Evolutionary conservation across 257 asterid species (phyloP).

Genomic region (Linderniella brevidens): DNA sequence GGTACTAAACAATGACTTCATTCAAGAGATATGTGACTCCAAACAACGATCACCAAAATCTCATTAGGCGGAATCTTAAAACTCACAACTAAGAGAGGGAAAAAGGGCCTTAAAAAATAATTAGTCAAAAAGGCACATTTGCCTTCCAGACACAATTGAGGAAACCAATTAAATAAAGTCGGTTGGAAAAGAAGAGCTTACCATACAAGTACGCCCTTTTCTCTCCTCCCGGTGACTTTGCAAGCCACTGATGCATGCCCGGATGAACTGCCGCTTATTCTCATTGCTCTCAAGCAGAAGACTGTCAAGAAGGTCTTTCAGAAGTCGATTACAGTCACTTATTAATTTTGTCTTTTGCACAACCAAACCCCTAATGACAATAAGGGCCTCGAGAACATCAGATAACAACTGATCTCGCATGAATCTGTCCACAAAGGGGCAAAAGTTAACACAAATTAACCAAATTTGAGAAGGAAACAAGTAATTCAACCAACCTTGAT

Average conservation of each 20-base stretch:
- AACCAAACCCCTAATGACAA: constrained; percentile 88
- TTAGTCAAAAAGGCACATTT: too few relatives aligned
- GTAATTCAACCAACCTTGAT: constrained; percentile 42
- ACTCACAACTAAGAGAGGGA: neutral
- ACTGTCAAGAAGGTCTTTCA: constrained; percentile 88
- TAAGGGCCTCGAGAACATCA: constrained; percentile 92
- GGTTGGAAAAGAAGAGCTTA: constrained; percentile 16
- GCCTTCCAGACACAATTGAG: too few relatives aligned
- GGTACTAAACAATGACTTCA: neutral
- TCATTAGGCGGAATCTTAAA: too few relatives aligned
- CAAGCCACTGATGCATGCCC: constrained; percentile 92
- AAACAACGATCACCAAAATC: too few relatives aligned
- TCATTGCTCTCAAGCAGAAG: constrained; percentile 88
- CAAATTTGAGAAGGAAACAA: constrained; percentile 4
- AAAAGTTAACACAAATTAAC: constrained; percentile 5
- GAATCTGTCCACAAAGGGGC: constrained; percentile 40
- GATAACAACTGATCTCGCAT: constrained; percentile 79
- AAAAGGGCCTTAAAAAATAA: too few relatives aligned
- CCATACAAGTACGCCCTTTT: constrained; percentile 85
- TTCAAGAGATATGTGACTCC: too few relatives aligned
- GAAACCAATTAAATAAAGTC: too few relatives aligned
- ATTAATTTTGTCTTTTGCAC: constrained; percentile 95
- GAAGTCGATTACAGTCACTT: constrained; percentile 81
- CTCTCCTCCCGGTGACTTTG: constrained; percentile 78
- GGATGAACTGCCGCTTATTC: constrained; percentile 85